Conservation (phyloP, 148 eudicot genomes). For the Fagopyrum esculentum region DNA sequence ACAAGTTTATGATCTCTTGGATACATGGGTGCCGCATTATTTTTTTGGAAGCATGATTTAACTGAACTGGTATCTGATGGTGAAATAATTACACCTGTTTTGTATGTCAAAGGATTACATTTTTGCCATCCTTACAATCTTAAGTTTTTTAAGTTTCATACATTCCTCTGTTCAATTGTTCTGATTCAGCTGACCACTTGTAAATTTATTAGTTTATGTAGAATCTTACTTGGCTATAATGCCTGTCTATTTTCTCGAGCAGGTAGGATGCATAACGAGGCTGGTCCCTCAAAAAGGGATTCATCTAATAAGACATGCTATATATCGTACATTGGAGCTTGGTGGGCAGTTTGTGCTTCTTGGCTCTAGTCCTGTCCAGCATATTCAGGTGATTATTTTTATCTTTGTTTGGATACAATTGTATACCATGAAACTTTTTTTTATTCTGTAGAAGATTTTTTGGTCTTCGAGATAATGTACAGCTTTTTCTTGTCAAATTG, state of each 20-base stretch:
- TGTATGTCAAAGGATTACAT: not conserved
- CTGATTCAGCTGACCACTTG: not conserved
- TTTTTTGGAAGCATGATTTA: not conserved
- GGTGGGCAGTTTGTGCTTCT: slow-evolving; percentile 97
- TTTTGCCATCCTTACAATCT: not conserved
- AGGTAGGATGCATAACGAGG: slow-evolving; percentile 96
- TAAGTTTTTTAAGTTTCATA: not conserved
- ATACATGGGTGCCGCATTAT: not conserved
- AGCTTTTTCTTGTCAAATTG: not conserved
- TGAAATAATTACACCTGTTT: not conserved
- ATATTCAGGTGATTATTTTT: slow-evolving; percentile 57
- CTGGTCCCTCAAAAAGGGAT: slow-evolving; percentile 96
- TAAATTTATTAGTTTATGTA: not conserved
- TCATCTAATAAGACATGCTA: slow-evolving; percentile 94
- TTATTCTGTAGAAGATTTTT: not conserved
- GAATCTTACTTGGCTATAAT: slow-evolving; percentile 12
- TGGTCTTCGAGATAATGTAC: not conserved
- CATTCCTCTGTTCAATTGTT: not conserved
- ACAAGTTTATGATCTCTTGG: not conserved
- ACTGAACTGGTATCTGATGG: slow-evolving; percentile 5
- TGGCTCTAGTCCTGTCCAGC: slow-evolving; percentile 88
- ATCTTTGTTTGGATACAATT: not conserved
- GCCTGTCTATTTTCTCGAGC: not conserved
- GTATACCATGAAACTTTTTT: not conserved
- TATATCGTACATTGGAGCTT: slow-evolving; percentile 69